Evolutionary conservation across 208 protist species (phyloP), one percentile per base, ranked within the genome.

Genomic region (Leishmania major): DNA sequence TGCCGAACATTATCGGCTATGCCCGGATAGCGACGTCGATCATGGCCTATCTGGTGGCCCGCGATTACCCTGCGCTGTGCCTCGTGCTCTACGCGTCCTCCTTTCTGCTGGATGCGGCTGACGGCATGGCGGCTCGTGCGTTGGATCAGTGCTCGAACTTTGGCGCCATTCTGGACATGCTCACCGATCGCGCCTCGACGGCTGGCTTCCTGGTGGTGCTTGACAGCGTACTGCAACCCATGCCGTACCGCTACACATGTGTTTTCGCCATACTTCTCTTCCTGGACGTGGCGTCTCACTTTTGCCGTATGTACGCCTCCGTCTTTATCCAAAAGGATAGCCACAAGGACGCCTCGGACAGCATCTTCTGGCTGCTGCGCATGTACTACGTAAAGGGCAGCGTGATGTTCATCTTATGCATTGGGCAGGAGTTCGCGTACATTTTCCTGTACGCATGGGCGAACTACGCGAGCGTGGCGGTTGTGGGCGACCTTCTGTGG

Each of bases 1-100:
- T 96, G 76, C 97, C 97, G 22, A 99, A 99, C 77, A 66, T 99
- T 11, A 98, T 98, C 77, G 97, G 98, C 59, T 99, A 98, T 79
- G 74, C 69, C 31, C 91, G 98, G 67, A 93, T 98, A 37, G 77
- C 88, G 2, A 70, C 96, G 8, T 88, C 92, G 3, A 69, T 99
- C 25, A 59, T 87, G 0, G 91, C 94, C n/a, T 98, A 93, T 79
- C 84, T 73, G 79, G 83, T 97, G 22, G 88, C 93, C n/a, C 80
- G 90, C n/a, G 74, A 90, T 73, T 82, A 90, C 66, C 97, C 95
- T 3, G 45, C 73, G 35, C 55, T 96, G 37, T 97, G 97, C 55
- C 82, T 98, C 28, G 37, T 90, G 10, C 78, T 91, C 57, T 99
- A 99, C 88, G 87, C 87, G 7, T 1, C 87, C 28, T 93, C 90